Evolutionary conservation across 2,329 filamentous ascomycete genomes (phyloP).

Genomic region (Podosphaera fusca): DNA sequence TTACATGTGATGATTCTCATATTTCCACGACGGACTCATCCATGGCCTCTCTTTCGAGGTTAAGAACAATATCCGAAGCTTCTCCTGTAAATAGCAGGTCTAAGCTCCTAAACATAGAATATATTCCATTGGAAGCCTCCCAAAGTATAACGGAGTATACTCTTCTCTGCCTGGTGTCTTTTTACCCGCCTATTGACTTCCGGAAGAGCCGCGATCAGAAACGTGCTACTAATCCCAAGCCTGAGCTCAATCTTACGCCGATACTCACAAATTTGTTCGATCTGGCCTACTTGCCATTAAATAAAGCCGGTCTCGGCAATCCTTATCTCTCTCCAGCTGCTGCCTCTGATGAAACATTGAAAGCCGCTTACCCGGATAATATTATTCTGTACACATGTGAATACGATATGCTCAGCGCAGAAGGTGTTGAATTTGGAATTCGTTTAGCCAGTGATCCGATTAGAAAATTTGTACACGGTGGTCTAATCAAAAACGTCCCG

Average conservation of each 20-base stretch:
- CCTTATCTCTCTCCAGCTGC: conserved; percentile 34
- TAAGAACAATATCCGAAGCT: background rate
- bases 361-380: conserved; percentile 24
- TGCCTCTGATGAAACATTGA: conserved; percentile 28
- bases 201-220: conserved; percentile 32
- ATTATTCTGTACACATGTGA: conserved; percentile 39
- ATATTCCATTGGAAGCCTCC: conserved; percentile 12
- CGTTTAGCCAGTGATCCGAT: conserved; percentile 25
- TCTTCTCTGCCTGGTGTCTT: conserved; percentile 30
- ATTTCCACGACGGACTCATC: background rate
- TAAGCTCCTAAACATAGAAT: conserved; percentile 14
- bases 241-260: conserved; percentile 33
- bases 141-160: conserved; percentile 20
- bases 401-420: conserved; percentile 38
- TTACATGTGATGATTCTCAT: background rate
- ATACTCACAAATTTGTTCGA: conserved; percentile 39
- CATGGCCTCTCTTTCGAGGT: background rate
- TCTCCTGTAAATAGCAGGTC: conserved; percentile 7
- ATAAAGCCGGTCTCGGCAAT: conserved; percentile 21
- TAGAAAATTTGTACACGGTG: conserved; percentile 32
- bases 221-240: conserved; percentile 27
- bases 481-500: conserved; percentile 31
- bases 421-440: conserved; percentile 36
- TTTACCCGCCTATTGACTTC: conserved; percentile 40
- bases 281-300: conserved; percentile 30